A percentile compares a stretch with the other conserved stretches of the same genome.
These are phyloP conservation scores for Tricholoma sp. DNA, from an alignment of 768 basidiomycete genomes.

Conservation along the genomic window DNA sequence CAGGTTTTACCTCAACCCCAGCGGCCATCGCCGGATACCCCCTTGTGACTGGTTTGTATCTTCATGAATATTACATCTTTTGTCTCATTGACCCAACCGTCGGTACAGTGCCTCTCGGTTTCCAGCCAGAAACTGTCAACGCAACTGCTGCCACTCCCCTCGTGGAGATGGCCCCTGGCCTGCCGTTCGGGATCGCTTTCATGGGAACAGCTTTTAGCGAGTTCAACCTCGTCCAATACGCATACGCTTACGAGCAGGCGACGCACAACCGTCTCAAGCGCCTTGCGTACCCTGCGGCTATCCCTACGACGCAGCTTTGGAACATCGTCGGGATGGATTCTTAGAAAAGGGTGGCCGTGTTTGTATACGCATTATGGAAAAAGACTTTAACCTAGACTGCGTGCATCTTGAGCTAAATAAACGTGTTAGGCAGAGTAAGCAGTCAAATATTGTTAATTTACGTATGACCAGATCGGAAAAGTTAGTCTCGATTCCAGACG, in stretches of 20 bases:
- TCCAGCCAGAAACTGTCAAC: conserved; percentile 44
- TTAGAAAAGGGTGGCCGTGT: too few species aligned
- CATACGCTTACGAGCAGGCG: conserved; percentile 62
- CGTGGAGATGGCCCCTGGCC: conserved; percentile 47
- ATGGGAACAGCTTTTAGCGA: conserved; percentile 60
- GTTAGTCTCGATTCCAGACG: too few species aligned
- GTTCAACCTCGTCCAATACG: conserved; percentile 50
- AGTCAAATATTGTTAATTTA: too few species aligned
- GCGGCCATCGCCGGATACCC: conserved; percentile 62
- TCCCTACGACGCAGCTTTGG: conserved; percentile 47
- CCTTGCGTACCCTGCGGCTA: conserved; percentile 46
- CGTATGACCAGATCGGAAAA: too few species aligned
- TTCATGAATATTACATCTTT: conserved; percentile 2
- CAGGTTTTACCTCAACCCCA: conserved; percentile 8
- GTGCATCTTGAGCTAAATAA: too few species aligned
- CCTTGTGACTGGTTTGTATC: conserved; percentile 48
- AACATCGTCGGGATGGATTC: conserved; percentile 17
- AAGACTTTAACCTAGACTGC: too few species aligned
- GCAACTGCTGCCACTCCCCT: conserved; percentile 36
- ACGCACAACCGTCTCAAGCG: conserved; percentile 47
- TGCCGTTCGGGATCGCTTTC: conserved; percentile 61
- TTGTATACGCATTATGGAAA: too few species aligned
- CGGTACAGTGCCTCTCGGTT: conserved; percentile 52
- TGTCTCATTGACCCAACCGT: background rate
- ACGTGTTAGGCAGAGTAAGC: too few species aligned